Percentiles rank a stretch among this genome's conserved stretches.
phyloP scores from a whole-genome alignment of 208 protist species.

The Crithidia sp. region DNA sequence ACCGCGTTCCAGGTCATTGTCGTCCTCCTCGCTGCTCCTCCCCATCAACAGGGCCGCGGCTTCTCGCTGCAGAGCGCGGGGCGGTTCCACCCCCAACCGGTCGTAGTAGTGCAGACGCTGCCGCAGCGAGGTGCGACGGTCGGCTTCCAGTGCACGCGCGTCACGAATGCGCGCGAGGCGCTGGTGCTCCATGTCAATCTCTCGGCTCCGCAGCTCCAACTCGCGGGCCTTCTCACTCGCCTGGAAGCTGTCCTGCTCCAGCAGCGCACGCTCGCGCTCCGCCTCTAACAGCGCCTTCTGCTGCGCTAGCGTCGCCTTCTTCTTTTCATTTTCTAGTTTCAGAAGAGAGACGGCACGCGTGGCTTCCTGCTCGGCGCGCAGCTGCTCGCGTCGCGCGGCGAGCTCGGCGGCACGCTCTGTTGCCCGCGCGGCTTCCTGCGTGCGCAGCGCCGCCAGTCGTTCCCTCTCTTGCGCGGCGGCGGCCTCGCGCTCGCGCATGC shows the following conservation, averaged over 20 bases:
- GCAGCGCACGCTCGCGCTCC: slow-evolving; percentile 48
- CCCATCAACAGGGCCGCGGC: slow-evolving; percentile 15
- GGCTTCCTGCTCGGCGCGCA: slow-evolving; percentile 57
- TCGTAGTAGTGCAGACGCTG: slow-evolving; percentile 54
- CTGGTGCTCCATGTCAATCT: slow-evolving; percentile 70
- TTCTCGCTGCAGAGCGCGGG: slow-evolving; percentile 31
- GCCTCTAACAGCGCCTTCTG: slow-evolving; percentile 47
- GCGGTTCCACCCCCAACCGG: slow-evolving; percentile 36
- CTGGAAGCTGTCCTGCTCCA: slow-evolving; percentile 57
- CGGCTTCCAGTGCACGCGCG: slow-evolving; percentile 45
- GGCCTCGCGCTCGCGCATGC: slow-evolving; percentile 38
- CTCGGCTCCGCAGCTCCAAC: slow-evolving; percentile 45
- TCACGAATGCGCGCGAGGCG: slow-evolving; percentile 46
- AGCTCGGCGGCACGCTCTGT: slow-evolving; percentile 47
- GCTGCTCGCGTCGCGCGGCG: slow-evolving; percentile 54
- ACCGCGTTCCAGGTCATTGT: not conserved
- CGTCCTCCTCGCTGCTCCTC: not conserved
- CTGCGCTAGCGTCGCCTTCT: slow-evolving; percentile 47
- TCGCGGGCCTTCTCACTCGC: slow-evolving; percentile 45
- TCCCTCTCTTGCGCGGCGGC: slow-evolving; percentile 36
- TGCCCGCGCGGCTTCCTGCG: slow-evolving; percentile 44
- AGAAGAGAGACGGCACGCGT: slow-evolving; percentile 48
- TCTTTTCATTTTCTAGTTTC: slow-evolving; percentile 73
- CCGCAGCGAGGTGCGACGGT: slow-evolving; percentile 38
- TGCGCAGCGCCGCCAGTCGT: slow-evolving; percentile 37